Conservation (phyloP, 371 early-diverging fungal genomes). For the Mucor saturninus region DNA sequence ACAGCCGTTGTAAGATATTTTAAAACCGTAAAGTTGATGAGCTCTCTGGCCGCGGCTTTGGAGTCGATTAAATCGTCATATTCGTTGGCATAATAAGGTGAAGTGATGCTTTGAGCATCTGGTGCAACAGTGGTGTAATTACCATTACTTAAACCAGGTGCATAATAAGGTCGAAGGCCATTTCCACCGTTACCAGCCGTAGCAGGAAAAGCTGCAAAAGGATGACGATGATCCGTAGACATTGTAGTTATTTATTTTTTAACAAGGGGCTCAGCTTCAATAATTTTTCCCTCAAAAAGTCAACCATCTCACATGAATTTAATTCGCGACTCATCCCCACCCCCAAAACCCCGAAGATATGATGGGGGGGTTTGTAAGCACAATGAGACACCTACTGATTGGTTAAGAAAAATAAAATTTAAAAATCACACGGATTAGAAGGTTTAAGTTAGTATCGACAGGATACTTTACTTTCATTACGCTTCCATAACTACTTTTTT, state of each 20-base stretch:
- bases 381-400: too few relatives aligned
- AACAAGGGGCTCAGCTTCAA: constrained; percentile 10
- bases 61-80: constrained; percentile 54
- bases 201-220: constrained; percentile 48
- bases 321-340: too few relatives aligned
- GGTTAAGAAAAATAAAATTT: too few relatives aligned
- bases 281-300: background rate
- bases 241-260: constrained; percentile 12
- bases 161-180: constrained; percentile 52
- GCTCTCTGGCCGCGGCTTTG: constrained; percentile 58
- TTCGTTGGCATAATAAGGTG: constrained; percentile 37
- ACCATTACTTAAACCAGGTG: constrained; percentile 44
- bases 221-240: constrained; percentile 43
- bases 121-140: constrained; percentile 39
- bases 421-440: too few relatives aligned
- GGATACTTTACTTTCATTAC: too few relatives aligned
- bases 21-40: constrained; percentile 67
- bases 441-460: too few relatives aligned
- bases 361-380: too few relatives aligned
- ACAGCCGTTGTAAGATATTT: constrained; percentile 71
- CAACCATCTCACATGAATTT: too few relatives aligned
- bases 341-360: too few relatives aligned
- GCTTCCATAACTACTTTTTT: too few relatives aligned
- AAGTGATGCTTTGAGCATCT: constrained; percentile 22
- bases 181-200: constrained; percentile 41